Evolutionary conservation across 352 stramenopile genomes (phyloP), one percentile per base, ranked within the genome.

Genomic region (Pythium rishiriense): DNA sequence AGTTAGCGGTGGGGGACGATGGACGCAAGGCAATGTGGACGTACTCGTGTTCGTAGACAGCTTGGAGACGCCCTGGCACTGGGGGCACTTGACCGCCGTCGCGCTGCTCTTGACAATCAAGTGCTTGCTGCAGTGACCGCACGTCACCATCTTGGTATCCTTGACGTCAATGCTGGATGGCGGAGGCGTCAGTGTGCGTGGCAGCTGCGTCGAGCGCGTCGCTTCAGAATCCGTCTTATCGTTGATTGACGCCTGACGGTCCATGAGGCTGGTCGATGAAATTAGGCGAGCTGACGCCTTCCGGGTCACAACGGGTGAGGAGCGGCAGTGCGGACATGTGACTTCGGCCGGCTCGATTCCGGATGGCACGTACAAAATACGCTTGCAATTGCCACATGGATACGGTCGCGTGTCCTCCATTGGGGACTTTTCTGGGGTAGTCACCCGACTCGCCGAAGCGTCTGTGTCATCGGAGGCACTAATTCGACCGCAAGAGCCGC

Each of bases 131-230:
- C 87, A 96, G 64, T 96, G 85, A 7, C 84, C 85, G 45, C 87
- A 96, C 58, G 80, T 92, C 52, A 96, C 83, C 39, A 94, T 80
- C 70, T 92, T 94, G 4, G 83, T 94, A 49, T 94, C 83, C 42
- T 81, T 83, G 9, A 88, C 74, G 56, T 93, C 82, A 26, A 91
- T 75, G 19, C 56, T 77, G 26, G 75, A 25, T 0, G 51, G 43
- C 5, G 41, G 31, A 14, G 48, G 33, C 10, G 24, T 45, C 14
- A 31, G 11, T 22, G 60, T 35, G 5, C 60, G 60, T 9, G 33
- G 24, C 5, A 57, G 35, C 37, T 21, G 28, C 21, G 51, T 33
- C 11, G 28, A 24, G 4, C 55, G 55, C 14, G 31, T n/a, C 15
- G 43, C 33, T 14, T 41, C 58, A 0, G 48, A 63, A 11, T 62